Evolutionary conservation across 1,284 basidiomycete genomes (phyloP), one percentile per base, ranked within the genome.

Genomic region (Vanrija sp.): DNA sequence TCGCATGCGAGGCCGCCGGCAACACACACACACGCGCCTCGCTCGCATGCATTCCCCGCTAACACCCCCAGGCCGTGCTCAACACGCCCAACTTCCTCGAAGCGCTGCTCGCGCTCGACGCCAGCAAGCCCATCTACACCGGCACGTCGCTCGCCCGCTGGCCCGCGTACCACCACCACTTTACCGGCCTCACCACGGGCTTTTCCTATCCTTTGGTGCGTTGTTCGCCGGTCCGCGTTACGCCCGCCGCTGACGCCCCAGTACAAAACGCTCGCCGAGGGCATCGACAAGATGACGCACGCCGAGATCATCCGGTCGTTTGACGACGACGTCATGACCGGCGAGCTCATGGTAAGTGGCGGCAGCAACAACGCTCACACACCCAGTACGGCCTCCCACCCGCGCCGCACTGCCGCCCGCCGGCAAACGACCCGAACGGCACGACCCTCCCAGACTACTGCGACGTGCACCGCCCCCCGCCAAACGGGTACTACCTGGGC

Each of bases 301-400:
- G 18, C 51, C 16, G 64, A 66, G 8, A 58, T 64, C 44, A 49
- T 61, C 43, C 42, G 25, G 34, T 54, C 49, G 50, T 66, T 47
- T 44, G 64, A 66, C 29, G 64, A 66, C 49, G 64, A 66, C 42
- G 64, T 66, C 16, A 48, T 64, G 16, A 66, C 62, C 14, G 64
- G 64, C n/a, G 64, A 66, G 46, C 18, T 66, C 26, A 64, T 66
- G 64, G 62, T 58, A 55, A 21, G 58, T 46, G 21, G 28, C 28
- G 10, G 6, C 28, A 28, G 28, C 10, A 28, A 10, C 28, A 28
- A 3, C 2, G 28, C 28, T 28, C 7, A 28, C 28, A 7, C 28
- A 28, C 28, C 28, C 34, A 60, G 61, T 65, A 51, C 46, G 43
- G 40, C 47, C 59, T 65, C 9, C 64, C 64, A 8, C 48, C 64